Evolutionary conservation across 2,329 filamentous ascomycete genomes (phyloP).

Genomic region (Monosporascus sp.): DNA sequence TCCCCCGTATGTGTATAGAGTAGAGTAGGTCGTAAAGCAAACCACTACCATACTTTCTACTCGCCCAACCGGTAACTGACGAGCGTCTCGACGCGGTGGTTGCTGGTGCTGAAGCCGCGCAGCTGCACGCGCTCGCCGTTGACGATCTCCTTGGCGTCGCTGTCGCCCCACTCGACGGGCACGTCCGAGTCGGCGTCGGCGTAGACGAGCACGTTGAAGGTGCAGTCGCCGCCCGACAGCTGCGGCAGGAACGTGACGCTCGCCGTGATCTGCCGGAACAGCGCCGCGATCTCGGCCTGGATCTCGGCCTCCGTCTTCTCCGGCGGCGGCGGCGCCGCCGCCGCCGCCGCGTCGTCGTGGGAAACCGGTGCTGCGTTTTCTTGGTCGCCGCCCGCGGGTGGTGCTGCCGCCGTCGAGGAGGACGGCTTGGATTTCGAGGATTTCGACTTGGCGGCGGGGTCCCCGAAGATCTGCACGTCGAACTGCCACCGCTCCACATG

Average conservation of each 20-base stretch:
- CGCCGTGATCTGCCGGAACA: conserved; percentile 97
- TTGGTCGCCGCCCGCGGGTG: conserved; percentile 49
- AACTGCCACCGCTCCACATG: conserved; percentile 98
- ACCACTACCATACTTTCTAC: conserved; percentile 8
- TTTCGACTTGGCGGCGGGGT: conserved; percentile 28
- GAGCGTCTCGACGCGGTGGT: conserved; percentile 87
- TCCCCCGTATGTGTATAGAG: no score
- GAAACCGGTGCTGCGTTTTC: conserved; percentile 53
- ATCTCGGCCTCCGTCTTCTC: conserved; percentile 86
- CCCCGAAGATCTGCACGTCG: conserved; percentile 54
- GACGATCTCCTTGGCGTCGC: conserved; percentile 92
- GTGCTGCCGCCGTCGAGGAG: conserved; percentile 41
- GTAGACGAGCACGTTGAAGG: conserved; percentile 97
- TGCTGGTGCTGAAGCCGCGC: conserved; percentile 91
- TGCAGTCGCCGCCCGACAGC: conserved; percentile 80
- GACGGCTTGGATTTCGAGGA: conserved; percentile 32
- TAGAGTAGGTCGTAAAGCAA: no score
- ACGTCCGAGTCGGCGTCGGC: conserved; percentile 95
- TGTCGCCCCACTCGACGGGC: conserved; percentile 97
- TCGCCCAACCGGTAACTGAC: conserved; percentile 76
- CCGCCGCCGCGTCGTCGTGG: conserved; percentile 28
- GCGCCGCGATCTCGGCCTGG: conserved; percentile 89
- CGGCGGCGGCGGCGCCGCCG: conserved; percentile 25
- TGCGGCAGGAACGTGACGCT: conserved; percentile 96
- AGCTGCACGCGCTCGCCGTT: conserved; percentile 94